These are phyloP conservation scores for Coprinopsis sp. DNA, from an alignment of 768 basidiomycete species.

Conservation along the genomic window DNA sequence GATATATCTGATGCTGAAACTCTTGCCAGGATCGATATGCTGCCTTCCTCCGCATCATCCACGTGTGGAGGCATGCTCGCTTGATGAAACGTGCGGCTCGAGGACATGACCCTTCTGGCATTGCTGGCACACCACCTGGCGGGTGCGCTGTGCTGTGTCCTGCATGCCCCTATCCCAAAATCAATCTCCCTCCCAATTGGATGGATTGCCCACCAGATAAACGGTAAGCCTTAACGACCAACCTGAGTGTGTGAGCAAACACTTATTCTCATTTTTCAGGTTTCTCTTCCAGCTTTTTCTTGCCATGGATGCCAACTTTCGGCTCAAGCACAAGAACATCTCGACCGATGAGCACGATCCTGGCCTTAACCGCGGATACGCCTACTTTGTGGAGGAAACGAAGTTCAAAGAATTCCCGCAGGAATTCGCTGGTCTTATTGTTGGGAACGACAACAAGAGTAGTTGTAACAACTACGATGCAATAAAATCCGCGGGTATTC, in stretches of 20 bases:
- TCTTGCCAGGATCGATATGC: constrained; percentile 15
- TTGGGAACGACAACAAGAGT: constrained; percentile 8
- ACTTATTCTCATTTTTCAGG: too few relatives aligned
- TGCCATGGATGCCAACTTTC: constrained; percentile 5
- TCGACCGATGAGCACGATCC: constrained; percentile 5
- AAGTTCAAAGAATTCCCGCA: background rate
- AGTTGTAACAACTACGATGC: constrained; percentile 13
- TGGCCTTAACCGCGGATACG: constrained; percentile 2
- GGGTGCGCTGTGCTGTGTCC: constrained; percentile 20
- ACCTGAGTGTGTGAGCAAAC: too few relatives aligned
- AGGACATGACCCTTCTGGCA: constrained; percentile 11
- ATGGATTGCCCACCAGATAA: constrained; percentile 5
- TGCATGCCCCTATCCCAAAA: constrained; percentile 18
- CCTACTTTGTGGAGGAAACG: constrained; percentile 5
- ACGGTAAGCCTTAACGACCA: background rate
- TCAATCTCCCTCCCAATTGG: constrained; percentile 18
- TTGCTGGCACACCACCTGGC: constrained; percentile 11
- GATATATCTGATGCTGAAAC: background rate
- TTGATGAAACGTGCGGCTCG: constrained; percentile 16
- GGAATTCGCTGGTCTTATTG: background rate
- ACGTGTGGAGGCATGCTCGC: constrained; percentile 17
- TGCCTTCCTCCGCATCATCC: constrained; percentile 15
- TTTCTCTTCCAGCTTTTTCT: constrained; percentile 4
- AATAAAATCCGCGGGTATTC: constrained; percentile 17
- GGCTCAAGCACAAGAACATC: background rate